phyloP scores from a whole-genome alignment of 169 alveolate genomes.

The Theileria parva region DNA sequence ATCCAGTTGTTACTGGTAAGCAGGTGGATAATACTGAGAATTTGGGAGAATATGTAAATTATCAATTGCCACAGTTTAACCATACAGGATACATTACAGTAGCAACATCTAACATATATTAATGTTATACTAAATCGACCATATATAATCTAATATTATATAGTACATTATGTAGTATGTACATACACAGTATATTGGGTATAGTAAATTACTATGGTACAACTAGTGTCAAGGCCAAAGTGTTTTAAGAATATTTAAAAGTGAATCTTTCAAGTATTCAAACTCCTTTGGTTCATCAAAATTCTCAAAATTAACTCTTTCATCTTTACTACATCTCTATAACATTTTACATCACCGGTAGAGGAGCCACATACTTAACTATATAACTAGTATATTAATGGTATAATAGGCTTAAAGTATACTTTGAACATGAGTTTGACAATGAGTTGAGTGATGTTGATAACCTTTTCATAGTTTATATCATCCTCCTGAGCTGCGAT shows the following conservation, averaged over 20 bases:
- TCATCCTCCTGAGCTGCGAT: conserved; percentile 12
- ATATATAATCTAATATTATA: no score
- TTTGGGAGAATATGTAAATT: conserved; percentile 23
- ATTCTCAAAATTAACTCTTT: not conserved
- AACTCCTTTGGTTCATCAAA: conserved; percentile 4
- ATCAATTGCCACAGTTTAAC: conserved; percentile 55
- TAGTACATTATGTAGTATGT: not conserved
- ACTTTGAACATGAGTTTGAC: conserved; percentile 15
- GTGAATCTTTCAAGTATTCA: not conserved
- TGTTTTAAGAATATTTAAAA: not conserved
- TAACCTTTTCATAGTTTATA: not conserved
- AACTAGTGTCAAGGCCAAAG: not conserved
- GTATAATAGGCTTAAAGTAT: not conserved
- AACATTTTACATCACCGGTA: not conserved
- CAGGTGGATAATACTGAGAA: not conserved
- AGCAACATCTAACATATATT: conserved; percentile 32
- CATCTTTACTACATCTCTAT: conserved; percentile 2
- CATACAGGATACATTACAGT: conserved; percentile 70
- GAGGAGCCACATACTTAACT: not conserved
- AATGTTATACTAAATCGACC: not conserved
- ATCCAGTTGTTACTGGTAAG: not conserved
- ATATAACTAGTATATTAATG: not conserved
- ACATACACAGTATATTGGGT: not conserved
- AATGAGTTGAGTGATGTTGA: not conserved
- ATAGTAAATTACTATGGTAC: not conserved